These are phyloP conservation scores for Solanum sejunctum DNA, from an alignment of 257 asterid genomes.

Conservation along the genomic window DNA sequence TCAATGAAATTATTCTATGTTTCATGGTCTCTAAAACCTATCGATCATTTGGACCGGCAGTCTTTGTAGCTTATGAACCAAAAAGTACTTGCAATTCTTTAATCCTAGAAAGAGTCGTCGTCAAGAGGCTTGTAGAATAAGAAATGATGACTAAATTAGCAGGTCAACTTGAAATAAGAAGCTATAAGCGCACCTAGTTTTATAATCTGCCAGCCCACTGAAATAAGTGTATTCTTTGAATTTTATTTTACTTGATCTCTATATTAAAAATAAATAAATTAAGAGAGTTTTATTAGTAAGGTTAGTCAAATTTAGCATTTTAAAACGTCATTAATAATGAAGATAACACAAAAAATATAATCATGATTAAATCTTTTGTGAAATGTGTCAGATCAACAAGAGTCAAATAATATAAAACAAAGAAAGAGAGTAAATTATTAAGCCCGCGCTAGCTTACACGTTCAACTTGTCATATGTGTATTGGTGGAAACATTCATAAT, in stretches of 20 bases:
- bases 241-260: too few species aligned
- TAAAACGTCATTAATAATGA: too few species aligned
- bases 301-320: neutral
- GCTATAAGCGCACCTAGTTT: constrained; percentile 30
- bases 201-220: constrained; percentile 36
- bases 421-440: neutral
- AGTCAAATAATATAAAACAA: too few species aligned
- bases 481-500: neutral
- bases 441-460: neutral
- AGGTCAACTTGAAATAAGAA: neutral
- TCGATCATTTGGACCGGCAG: neutral
- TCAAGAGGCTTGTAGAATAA: neutral
- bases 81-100: neutral
- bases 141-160: neutral
- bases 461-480: neutral
- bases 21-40: neutral
- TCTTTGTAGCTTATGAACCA: neutral
- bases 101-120: neutral
- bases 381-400: too few species aligned
- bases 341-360: too few species aligned
- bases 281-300: too few species aligned
- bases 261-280: too few species aligned
- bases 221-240: neutral
- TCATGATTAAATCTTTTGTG: too few species aligned
- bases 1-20: neutral